These are phyloP conservation scores for Stenogyne calaminthoides DNA, from an alignment of 305 asterid genomes.

Conservation along the genomic window DNA sequence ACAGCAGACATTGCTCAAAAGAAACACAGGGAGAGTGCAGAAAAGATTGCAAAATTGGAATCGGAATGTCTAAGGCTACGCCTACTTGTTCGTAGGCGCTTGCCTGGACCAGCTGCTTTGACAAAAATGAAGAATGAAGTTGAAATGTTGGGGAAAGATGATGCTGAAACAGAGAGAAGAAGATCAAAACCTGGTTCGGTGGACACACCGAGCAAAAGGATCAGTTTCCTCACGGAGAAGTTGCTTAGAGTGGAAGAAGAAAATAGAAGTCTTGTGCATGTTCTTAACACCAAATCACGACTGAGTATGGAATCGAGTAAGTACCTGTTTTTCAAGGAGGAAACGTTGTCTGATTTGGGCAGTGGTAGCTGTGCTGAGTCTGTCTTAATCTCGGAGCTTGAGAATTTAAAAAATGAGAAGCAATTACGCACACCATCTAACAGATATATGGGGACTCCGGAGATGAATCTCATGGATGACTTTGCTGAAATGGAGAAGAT, in stretches of 20 bases:
- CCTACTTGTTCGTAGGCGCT: constrained; percentile 61
- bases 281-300: constrained; percentile 34
- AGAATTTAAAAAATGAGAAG: constrained; percentile 53
- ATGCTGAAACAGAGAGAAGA: constrained; percentile 42
- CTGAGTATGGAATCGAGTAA: constrained; percentile 18
- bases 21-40: constrained; percentile 61
- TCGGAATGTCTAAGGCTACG: constrained; percentile 76
- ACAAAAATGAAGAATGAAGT: constrained; percentile 75
- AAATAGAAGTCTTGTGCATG: constrained; percentile 55
- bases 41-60: constrained; percentile 58
- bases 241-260: constrained; percentile 60
- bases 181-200: constrained; percentile 30
- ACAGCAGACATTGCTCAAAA: constrained; percentile 59
- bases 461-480: constrained; percentile 87
- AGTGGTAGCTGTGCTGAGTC: constrained; percentile 67
- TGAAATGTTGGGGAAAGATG: constrained; percentile 52
- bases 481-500: constrained; percentile 91
- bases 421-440: constrained; percentile 22
- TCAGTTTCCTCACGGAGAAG: constrained; percentile 52
- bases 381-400: constrained; percentile 53
- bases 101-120: constrained; percentile 78
- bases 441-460: constrained; percentile 56
- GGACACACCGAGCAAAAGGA: constrained; percentile 33
- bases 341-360: constrained; percentile 58
- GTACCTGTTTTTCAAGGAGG: constrained; percentile 29